Evolutionary conservation across 805 yeast genomes (phyloP).

Genomic region (Yamadazyma akitaensis): DNA sequence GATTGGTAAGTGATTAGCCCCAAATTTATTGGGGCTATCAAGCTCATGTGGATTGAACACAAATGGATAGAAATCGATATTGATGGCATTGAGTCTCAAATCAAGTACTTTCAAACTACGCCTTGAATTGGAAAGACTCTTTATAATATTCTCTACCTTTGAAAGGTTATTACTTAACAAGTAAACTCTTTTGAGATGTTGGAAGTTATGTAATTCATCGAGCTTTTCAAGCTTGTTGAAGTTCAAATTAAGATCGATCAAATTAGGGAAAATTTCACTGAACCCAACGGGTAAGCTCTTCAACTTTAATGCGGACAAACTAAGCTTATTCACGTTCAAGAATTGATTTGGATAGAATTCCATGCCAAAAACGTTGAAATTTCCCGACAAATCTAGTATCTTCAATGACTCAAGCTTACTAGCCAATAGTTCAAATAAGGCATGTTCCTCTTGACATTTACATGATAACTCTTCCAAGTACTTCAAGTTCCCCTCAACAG

Average conservation of each 20-base stretch:
- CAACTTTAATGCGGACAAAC: conserved; percentile 49
- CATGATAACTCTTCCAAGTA: conserved; percentile 42
- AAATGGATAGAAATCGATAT: conserved; percentile 47
- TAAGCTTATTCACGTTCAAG: conserved; percentile 36
- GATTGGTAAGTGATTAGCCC: conserved; percentile 27
- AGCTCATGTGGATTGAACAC: conserved; percentile 48
- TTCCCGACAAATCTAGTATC: conserved; percentile 42
- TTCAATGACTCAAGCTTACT: conserved; percentile 22
- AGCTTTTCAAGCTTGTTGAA: conserved; percentile 44
- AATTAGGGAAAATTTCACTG: conserved; percentile 41
- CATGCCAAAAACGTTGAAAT: conserved; percentile 14
- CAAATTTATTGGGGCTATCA: conserved; percentile 13
- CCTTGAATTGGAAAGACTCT: conserved; percentile 29
- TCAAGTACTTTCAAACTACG: conserved; percentile 39
- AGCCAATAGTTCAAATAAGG: conserved; percentile 9
- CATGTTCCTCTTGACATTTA: conserved; percentile 29
- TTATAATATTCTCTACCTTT: conserved; percentile 30
- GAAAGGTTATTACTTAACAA: conserved; percentile 46
- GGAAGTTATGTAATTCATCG: conserved; percentile 28
- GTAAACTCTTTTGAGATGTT: conserved; percentile 36
- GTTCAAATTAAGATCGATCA: conserved; percentile 47
- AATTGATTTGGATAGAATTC: conserved; percentile 16
- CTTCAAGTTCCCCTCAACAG: conserved; percentile 27
- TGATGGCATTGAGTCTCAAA: conserved; percentile 48
- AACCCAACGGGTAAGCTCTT: conserved; percentile 37